Conservation (phyloP, 176 grass and related monocot species). For the Oryza coarctata region DNA sequence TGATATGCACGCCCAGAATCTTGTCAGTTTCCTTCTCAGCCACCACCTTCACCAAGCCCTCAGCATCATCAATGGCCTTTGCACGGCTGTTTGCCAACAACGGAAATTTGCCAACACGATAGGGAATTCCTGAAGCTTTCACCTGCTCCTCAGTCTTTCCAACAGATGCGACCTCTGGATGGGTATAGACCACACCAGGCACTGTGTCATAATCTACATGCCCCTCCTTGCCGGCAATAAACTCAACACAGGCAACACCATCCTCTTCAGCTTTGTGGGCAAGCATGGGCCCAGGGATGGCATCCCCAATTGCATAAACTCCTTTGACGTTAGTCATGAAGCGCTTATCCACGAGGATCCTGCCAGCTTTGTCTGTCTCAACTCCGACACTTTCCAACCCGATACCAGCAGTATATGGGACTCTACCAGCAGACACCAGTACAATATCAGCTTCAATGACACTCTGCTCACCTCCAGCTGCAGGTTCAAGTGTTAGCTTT, state of each 20-base stretch:
- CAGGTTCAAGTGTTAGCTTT: constrained; percentile 76
- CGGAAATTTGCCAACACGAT: constrained; percentile 85
- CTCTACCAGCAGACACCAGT: constrained; percentile 84
- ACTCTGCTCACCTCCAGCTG: constrained; percentile 85
- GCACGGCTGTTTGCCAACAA: constrained; percentile 95
- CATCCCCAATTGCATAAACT: constrained; percentile 93
- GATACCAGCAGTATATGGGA: constrained; percentile 70
- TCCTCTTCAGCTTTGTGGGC: constrained; percentile 99
- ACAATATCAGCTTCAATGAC: constrained; percentile 90
- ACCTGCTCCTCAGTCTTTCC: constrained; percentile 98
- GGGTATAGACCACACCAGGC: constrained; percentile 92
- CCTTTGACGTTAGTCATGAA: constrained; percentile 91
- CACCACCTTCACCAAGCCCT: constrained; percentile 91
- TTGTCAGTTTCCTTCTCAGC: constrained; percentile 91
- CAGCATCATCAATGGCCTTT: constrained; percentile 93
- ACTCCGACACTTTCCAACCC: constrained; percentile 80
- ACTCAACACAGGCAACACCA: constrained; percentile 89
- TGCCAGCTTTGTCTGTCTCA: constrained; percentile 80
- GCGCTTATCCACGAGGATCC: constrained; percentile 77
- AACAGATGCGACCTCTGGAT: constrained; percentile 94
- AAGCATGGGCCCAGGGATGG: constrained; percentile 98
- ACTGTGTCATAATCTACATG: constrained; percentile 94
- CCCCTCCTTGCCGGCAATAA: constrained; percentile 93
- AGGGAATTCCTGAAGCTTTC: constrained; percentile 64
- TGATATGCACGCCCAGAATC: constrained; percentile 96